Base-by-base conservation (phyloP, 805 yeast genomes). In the Wickerhamiella shivajii region DNA sequence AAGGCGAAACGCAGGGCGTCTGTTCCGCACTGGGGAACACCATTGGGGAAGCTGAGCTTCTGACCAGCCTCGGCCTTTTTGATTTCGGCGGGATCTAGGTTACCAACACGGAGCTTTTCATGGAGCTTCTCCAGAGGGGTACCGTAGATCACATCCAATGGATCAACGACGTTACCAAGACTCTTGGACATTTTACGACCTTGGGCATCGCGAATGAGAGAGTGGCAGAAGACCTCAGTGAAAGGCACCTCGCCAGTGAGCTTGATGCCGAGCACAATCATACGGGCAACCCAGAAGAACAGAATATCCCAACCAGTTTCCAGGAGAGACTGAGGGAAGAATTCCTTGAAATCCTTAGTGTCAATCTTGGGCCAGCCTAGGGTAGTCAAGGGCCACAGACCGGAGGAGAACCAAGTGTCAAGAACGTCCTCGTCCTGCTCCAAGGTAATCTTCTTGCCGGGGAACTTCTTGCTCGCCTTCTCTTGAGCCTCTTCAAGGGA, bases 231-330 rank as follows among this genome's bases (percentile, higher is more conserved):
- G 12, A 90, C 97, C 60, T 90, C 97, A 46, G 71, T 75, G 69
- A 90, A 90, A 40, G 98, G 98, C 45, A 81, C 71, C 38, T 74
- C 62, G 33, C 95, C 96, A 17, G 94, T 81, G 57, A 87, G 66
- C 60, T 87, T 85, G 49, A 84, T 57, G 42, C 94, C 90, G 52
- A 90, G 64, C 63, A 87, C 68, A 44, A 87, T 77, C 98, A 90
- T 90, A 63, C 98, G 74, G 18, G 90, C 69, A 34, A 90, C 97
- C 98, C 98, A 90, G 77, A 90, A 90, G 72, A 90, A 90, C 53
- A 90, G 66, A 54, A 87, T 87, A 65, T 87, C 98, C 98, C 98
- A 90, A 49, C 98, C 98, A 33, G 98, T 90, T 62, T 90, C 98
- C 51, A 90, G 65, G 78, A 90, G 65, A 18, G 92, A 75, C 75